These are phyloP conservation scores for Vaccinium darrowii DNA, from an alignment of 148 eudicot genomes.

Conservation along the genomic window DNA sequence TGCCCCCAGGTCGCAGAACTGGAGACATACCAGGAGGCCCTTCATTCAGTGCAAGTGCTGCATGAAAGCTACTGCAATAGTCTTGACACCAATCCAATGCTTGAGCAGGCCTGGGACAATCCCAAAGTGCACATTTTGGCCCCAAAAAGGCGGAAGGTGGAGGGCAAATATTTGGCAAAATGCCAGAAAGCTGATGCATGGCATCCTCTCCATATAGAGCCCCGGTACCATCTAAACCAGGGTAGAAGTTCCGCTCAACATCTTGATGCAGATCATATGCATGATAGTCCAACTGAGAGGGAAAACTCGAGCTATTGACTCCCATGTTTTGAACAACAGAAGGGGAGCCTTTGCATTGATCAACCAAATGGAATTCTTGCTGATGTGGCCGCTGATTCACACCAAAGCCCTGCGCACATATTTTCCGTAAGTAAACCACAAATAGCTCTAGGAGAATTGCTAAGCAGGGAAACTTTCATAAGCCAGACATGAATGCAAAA, in stretches of 20 bases:
- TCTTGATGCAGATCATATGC: constrained; percentile 57
- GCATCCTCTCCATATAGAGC: constrained; percentile 42
- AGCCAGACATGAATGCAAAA: background rate
- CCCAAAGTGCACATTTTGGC: constrained; percentile 98
- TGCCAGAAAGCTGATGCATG: constrained; percentile 49
- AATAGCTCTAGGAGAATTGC: background rate
- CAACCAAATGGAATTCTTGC: constrained; percentile 45
- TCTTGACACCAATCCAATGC: constrained; percentile 77
- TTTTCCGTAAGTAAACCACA: background rate
- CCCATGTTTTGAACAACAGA: constrained; percentile 44
- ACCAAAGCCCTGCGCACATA: constrained; percentile 43
- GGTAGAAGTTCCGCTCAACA: constrained; percentile 44
- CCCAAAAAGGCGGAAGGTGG: constrained; percentile 95
- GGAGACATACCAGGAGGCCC: constrained; percentile 92
- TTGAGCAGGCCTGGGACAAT: constrained; percentile 92
- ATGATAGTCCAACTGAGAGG: constrained; percentile 58
- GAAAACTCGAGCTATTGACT: constrained; percentile 40
- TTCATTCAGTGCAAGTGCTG: constrained; percentile 74
- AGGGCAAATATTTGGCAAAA: constrained; percentile 56
- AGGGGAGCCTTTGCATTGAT: constrained; percentile 53
- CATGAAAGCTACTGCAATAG: constrained; percentile 83
- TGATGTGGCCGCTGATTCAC: constrained; percentile 48
- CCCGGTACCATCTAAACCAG: constrained; percentile 48
- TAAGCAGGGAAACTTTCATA: background rate
- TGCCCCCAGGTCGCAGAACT: constrained; percentile 89